Base-by-base conservation (phyloP, 371 early-diverging fungal species). In the Quaeritorhiza haematococci region DNA sequence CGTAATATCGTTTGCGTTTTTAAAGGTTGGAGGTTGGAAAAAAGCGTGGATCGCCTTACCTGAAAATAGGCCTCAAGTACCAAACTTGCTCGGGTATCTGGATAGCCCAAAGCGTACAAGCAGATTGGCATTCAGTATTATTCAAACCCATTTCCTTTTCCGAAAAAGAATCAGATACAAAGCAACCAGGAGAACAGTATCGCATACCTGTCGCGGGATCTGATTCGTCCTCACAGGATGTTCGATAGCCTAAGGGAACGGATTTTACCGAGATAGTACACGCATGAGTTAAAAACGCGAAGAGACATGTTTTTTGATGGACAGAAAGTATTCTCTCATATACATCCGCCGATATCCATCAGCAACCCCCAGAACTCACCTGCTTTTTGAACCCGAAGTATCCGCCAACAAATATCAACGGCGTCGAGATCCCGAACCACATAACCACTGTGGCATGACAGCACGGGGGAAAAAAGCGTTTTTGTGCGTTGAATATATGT, bases 201-300 rank as follows among this genome's bases (percentile, higher is more conserved):
- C 38, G 19, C 38, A 38, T 38, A 38, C 38, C 19, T 38, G 51
- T 3, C 56, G 56, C 28, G 56, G 56, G n/a, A 56, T 56, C 51
- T 56, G 51, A 50, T 56, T 56, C 8, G 56, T 56, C 19, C 56
- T 10, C 8, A 56, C 55, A 21, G 56, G 56, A 34, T 56, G 41
- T 53, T 44, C 45, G 55, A 32, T 32, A 8, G 38, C 38, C 38
- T 38, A 38, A 13, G 19, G 19, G 19, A 38, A 13, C 38, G 19
- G 38, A 38, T 19, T 13, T 13, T 38, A n/a, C n/a, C n/a, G n/a
- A n/a, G n/a, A n/a, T n/a, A n/a, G n/a, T n/a, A n/a, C n/a, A n/a
- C n/a, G n/a, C n/a, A n/a, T n/a, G n/a, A n/a, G n/a, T n/a, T n/a
- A n/a, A n/a, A n/a, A n/a, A n/a, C n/a, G n/a, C n/a, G n/a, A n/a